phyloP scores from a whole-genome alignment of 225 moss, liverwort and hornwort species.

The Polytrichum commune region DNA sequence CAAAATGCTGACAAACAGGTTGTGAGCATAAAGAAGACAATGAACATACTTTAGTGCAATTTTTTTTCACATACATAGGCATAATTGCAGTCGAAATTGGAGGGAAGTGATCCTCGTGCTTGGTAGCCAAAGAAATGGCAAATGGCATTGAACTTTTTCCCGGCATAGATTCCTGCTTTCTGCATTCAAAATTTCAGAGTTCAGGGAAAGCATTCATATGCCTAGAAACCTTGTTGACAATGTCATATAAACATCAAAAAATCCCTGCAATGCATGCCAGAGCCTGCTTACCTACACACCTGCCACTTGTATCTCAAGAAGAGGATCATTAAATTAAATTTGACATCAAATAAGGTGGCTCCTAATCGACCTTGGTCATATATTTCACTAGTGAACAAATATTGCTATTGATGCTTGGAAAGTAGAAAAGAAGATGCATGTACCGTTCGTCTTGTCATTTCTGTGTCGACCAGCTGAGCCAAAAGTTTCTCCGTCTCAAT shows the following conservation, averaged over 20 bases:
- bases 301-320: too few species aligned
- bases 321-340: too few species aligned
- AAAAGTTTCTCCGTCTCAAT: constrained; percentile 98
- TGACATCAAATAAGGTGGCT: too few species aligned
- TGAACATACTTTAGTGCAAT: too few species aligned
- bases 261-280: too few species aligned
- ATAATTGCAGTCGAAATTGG: constrained; percentile 96
- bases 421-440: neutral
- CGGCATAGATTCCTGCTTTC: constrained; percentile 77
- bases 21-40: too few species aligned
- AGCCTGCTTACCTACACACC: too few species aligned
- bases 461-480: constrained; percentile 90
- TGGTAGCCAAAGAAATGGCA: constrained; percentile 99
- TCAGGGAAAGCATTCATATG: too few species aligned
- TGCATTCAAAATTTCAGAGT: constrained; percentile 28
- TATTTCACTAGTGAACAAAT: neutral
- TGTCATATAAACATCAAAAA: too few species aligned
- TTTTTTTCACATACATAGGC: constrained; percentile 63
- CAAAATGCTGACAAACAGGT: too few species aligned
- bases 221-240: too few species aligned
- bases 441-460: constrained; percentile 87
- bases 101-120: constrained; percentile 95
- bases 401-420: neutral
- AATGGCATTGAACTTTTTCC: constrained; percentile 97
- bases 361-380: too few species aligned